A percentile compares a stretch with the other conserved stretches of the same genome.
These are phyloP conservation scores for Trifolium pratense DNA, from an alignment of 306 rosid species.

Conservation along the genomic window DNA sequence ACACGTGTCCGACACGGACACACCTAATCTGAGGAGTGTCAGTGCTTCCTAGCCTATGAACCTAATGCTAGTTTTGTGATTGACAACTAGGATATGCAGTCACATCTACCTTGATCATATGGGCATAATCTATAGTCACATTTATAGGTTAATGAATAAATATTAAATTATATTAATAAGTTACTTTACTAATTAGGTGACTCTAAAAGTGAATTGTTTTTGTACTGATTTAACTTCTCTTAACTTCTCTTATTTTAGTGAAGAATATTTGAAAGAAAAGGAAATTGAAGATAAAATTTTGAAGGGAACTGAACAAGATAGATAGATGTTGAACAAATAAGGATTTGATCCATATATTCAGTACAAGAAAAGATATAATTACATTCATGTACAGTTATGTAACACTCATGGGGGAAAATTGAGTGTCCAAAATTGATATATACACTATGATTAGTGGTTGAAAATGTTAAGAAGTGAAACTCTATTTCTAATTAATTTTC, in stretches of 20 bases:
- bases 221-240: background rate
- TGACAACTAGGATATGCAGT: constrained; percentile 24
- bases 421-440: constrained; percentile 11
- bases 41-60: too few relatives aligned
- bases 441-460: constrained; percentile 34
- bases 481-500: constrained; percentile 43
- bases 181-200: background rate
- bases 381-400: constrained; percentile 41
- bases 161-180: background rate
- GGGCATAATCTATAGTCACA: background rate
- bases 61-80: constrained; percentile 8
- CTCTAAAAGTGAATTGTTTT: background rate
- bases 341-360: constrained; percentile 28
- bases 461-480: constrained; percentile 48
- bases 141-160: background rate
- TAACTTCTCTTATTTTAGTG: background rate
- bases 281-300: constrained; percentile 4
- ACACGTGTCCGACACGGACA: too few relatives aligned
- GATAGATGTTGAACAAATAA: constrained; percentile 14
- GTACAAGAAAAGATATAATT: background rate
- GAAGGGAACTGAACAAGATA: constrained; percentile 8
- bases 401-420: constrained; percentile 32
- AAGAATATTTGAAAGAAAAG: background rate
- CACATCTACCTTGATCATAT: background rate
- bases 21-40: too few relatives aligned